Evolutionary conservation across 2,329 filamentous ascomycete species (phyloP).

Genomic region (Bipolaris cookei): DNA sequence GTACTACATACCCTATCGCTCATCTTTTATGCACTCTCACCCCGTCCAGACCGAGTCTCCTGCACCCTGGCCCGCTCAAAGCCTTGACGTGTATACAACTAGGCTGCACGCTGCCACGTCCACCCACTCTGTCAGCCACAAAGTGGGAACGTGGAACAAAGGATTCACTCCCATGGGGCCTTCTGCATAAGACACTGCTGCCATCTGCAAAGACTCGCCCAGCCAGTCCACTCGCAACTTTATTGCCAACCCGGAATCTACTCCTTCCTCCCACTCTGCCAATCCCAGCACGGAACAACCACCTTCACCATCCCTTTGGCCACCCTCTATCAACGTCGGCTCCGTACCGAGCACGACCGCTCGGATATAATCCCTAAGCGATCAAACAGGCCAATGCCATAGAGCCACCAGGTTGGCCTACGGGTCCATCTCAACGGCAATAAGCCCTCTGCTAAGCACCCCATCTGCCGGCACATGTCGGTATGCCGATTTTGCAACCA

Average conservation of each 20-base stretch:
- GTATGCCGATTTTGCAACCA: slow-evolving; percentile 27
- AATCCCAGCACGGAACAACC: background rate
- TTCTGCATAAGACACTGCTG: slow-evolving; percentile 9
- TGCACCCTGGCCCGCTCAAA: slow-evolving; percentile 12
- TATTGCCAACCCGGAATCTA: background rate
- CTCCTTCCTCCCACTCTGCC: background rate
- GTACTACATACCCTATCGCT: background rate
- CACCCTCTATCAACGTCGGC: background rate
- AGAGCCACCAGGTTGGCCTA: background rate
- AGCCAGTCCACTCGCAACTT: background rate
- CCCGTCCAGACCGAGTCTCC: slow-evolving; percentile 7
- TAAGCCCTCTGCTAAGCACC: background rate
- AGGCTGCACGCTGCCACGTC: background rate
- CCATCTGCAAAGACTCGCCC: slow-evolving; percentile 9
- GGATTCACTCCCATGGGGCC: slow-evolving; percentile 4
- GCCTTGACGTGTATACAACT: slow-evolving; percentile 1
- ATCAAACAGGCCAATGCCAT: slow-evolving; percentile 3
- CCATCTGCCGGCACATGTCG: slow-evolving; percentile 14
- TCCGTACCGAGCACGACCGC: background rate
- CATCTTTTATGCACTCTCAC: slow-evolving; percentile 2
- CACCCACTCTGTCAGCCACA: background rate
- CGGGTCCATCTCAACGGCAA: background rate
- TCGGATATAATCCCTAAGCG: background rate
- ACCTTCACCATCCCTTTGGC: background rate
- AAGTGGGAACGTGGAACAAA: slow-evolving; percentile 1